Evolutionary conservation across 345 rosid species (phyloP).

Genomic region (Gossypium sturtianum): DNA sequence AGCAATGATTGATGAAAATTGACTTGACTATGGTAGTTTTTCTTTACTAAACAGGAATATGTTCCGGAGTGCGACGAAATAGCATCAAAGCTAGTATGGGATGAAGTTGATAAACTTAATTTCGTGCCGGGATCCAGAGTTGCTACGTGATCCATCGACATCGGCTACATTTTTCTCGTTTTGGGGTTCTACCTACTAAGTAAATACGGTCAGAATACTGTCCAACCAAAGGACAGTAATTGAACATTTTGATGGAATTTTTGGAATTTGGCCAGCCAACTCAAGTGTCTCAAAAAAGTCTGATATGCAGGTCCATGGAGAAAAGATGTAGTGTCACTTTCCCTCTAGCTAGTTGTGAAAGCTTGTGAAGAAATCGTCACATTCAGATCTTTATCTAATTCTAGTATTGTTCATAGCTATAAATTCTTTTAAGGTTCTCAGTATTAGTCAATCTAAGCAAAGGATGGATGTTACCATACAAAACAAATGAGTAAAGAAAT

Average conservation of each 20-base stretch:
- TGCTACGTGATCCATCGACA: slow-evolving; percentile 24
- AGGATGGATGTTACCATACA: too few relatives aligned
- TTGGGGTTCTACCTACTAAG: background rate
- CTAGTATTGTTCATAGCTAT: background rate
- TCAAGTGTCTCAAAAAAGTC: background rate
- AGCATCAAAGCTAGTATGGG: slow-evolving; percentile 80
- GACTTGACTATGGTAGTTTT: background rate
- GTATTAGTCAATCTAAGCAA: too few relatives aligned
- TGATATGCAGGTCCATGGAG: background rate
- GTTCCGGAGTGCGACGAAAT: slow-evolving; percentile 73
- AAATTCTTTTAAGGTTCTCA: too few relatives aligned
- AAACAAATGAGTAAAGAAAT: too few relatives aligned
- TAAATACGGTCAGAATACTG: slow-evolving; percentile 8
- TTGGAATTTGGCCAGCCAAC: background rate
- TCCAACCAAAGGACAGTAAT: background rate
- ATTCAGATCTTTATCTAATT: background rate
- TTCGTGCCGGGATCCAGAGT: slow-evolving; percentile 54
- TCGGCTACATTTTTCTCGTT: background rate
- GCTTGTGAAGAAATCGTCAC: background rate
- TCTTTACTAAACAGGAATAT: slow-evolving; percentile 47
- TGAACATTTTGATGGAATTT: slow-evolving; percentile 4
- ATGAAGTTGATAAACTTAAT: slow-evolving; percentile 58
- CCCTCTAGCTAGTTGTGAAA: background rate
- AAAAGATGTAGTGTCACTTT: background rate
- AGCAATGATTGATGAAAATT: background rate